Evolutionary conservation across 1,139 yeast genomes (phyloP), one percentile per base, ranked within the genome.

Genomic region (Barnettozyma hawaiiensis): DNA sequence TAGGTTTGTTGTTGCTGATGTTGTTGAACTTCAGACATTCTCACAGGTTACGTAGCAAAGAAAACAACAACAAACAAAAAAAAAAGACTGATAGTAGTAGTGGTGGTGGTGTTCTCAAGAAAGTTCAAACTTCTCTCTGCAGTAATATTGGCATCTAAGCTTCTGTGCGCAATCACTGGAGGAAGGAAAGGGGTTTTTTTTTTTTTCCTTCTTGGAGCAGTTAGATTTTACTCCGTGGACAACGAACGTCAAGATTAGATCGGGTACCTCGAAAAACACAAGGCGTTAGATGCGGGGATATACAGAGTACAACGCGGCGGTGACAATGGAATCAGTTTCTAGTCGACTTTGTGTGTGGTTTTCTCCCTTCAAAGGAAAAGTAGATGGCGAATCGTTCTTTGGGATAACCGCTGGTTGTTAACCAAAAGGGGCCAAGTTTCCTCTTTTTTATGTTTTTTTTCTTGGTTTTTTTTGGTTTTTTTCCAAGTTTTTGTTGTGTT

Each of bases 1-100:
- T 31, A 37, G 21, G 34, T 8, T 19, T 27, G 42, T 28, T 27
- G 42, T 28, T 37, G 40, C 15, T 24, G 37, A 16, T 40, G 48
- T 2, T 46, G 50, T 24, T 42, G 43, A 3, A 45, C 44, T 36
- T 42, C 47, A 14, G 44, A 40, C 48, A 36, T 43, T 27, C 12
- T 36, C 28, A 35, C 37, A 32, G 24, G 2, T n/a, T n/a, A n/a
- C n/a, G 14, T 29, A 24, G 19, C 18, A 27, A 18, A 19, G 20
- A 15, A 21, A 32, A 27, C 16, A 20, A 22, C 9, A 15, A 26
- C 24, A 16, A 28, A 19, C 23, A 32, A 20, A n/a, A n/a, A n/a
- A n/a, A n/a, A n/a, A n/a, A n/a, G n/a, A n/a, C n/a, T 18, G 18
- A 32, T 14, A 18, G 18, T n/a, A n/a, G n/a, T n/a, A n/a, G n/a